Conservation (phyloP, 2,329 filamentous ascomycete species). For the Leptographium wingfieldii region DNA sequence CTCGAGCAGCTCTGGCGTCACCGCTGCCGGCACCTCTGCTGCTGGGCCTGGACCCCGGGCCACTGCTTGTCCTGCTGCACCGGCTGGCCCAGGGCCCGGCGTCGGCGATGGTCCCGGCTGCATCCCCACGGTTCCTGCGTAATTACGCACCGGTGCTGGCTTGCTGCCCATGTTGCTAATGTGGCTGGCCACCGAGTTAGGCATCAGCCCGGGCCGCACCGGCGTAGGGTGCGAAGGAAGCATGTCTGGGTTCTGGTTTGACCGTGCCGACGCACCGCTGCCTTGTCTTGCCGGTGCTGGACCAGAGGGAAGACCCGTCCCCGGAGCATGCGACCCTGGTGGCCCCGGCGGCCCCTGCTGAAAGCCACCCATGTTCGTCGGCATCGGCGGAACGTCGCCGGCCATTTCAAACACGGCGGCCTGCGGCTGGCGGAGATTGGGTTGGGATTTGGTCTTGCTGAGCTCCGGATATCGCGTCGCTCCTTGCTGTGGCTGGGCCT, state of each 20-base stretch:
- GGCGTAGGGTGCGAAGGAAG: constrained; percentile 50
- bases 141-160: constrained; percentile 46
- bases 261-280: constrained; percentile 18
- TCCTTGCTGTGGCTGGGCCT: constrained; percentile 32
- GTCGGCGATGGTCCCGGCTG: not conserved
- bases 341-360: constrained; percentile 15
- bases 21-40: constrained; percentile 29
- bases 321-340: not conserved
- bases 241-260: constrained; percentile 28
- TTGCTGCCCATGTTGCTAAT: constrained; percentile 31
- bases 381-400: constrained; percentile 44
- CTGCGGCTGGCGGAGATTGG: constrained; percentile 50
- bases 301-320: not conserved
- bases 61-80: constrained; percentile 10
- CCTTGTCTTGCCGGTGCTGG: constrained; percentile 15
- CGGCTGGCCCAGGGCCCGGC: constrained; percentile 14
- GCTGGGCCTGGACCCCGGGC: constrained; percentile 8
- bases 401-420: constrained; percentile 65
- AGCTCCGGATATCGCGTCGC: constrained; percentile 40
- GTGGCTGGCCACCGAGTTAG: constrained; percentile 40
- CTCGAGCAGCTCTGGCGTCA: constrained; percentile 71
- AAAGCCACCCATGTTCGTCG: constrained; percentile 13
- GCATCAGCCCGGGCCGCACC: constrained; percentile 49
- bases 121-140: constrained; percentile 15
- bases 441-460: constrained; percentile 53